Base-by-base conservation (phyloP, 2,329 filamentous ascomycete genomes). In the Paracorniculantispora psalliotae region DNA sequence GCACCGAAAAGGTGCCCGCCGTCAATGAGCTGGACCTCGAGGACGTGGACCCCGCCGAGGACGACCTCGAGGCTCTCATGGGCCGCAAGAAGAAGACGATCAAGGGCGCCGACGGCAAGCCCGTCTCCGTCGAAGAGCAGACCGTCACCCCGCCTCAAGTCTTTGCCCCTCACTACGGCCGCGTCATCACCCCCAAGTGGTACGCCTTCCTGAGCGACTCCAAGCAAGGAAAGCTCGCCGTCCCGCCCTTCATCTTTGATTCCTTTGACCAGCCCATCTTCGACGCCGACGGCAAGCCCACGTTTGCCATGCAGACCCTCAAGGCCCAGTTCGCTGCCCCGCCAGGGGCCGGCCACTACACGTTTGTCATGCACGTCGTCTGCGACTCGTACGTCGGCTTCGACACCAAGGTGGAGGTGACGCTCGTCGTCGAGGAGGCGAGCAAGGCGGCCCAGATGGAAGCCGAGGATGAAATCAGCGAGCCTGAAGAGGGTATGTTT, bases 261-360 rank as follows among this genome's bases (percentile, higher is more conserved):
- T 87, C 87, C 48, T 97, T 99, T 71, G 92, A 97, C 73, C 89
- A 92, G 77, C 90, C 91, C 30, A 86, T 97, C 33, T 89, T 94
- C 63, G 86, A 89, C 66, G 86, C 85, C 43, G 82, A 86, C 62
- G 91, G 90, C 67, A 90, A 89, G 71, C 93, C 93, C 2, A 97
- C 94, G 2, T 99, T 91, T 77, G 88, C 92, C 68, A 88, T 99
- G 77, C 92, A 97, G 74, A 99, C 94, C 3, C 80, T 97, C 68
- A 97, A 96, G 81, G 93, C 96, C 72, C 91, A 97, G 72, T 99
- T 99, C 74, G 91, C 93, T 64, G 93, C 94, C 1, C 94, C 94
- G 46, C 92, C 93, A 25, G 90, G 96, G 71, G 84, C 91, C 5
- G 94, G 93, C 48, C 89, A 92, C 72, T 99, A 96, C 77, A 92